Conservation (phyloP, 1,284 basidiomycete genomes). For the Ustilago esculenta region DNA sequence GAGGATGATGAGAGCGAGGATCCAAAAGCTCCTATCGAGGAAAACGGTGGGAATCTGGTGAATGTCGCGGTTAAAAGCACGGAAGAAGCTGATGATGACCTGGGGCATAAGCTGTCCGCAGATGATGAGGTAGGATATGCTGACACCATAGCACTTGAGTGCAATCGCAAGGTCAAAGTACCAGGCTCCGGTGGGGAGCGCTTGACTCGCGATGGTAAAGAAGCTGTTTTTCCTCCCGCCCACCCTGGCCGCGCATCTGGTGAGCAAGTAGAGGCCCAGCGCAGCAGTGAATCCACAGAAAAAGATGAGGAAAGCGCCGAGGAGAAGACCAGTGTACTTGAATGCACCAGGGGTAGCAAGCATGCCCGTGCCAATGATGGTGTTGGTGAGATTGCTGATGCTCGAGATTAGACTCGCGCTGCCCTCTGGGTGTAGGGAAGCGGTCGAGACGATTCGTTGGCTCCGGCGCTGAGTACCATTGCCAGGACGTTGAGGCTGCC, state of each 20-base stretch:
- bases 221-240: conserved; percentile 61
- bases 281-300: conserved; percentile 82
- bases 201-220: conserved; percentile 54
- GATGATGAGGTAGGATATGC: conserved; percentile 77
- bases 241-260: conserved; percentile 84
- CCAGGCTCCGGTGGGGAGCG: conserved; percentile 76
- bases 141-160: conserved; percentile 79
- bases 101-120: conserved; percentile 79
- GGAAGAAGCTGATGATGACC: conserved; percentile 81
- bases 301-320: conserved; percentile 87
- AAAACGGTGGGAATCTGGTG: conserved; percentile 52
- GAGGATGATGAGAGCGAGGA: conserved; percentile 81
- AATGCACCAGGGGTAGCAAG: conserved; percentile 68
- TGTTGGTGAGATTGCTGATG: conserved; percentile 66
- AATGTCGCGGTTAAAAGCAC: conserved; percentile 40
- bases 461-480: conserved; percentile 4
- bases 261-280: conserved; percentile 89
- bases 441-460: conserved; percentile 32
- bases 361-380: conserved; percentile 66
- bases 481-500: conserved; percentile 12
- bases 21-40: conserved; percentile 83
- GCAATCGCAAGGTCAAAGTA: conserved; percentile 94
- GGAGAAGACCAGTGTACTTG: conserved; percentile 67
- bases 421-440: conserved; percentile 36
- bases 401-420: conserved; percentile 47